A percentile compares a stretch with the other conserved stretches of the same genome.
Evolutionary conservation across 805 yeast species (phyloP).

Genomic region (Spathaspora sp.): DNA sequence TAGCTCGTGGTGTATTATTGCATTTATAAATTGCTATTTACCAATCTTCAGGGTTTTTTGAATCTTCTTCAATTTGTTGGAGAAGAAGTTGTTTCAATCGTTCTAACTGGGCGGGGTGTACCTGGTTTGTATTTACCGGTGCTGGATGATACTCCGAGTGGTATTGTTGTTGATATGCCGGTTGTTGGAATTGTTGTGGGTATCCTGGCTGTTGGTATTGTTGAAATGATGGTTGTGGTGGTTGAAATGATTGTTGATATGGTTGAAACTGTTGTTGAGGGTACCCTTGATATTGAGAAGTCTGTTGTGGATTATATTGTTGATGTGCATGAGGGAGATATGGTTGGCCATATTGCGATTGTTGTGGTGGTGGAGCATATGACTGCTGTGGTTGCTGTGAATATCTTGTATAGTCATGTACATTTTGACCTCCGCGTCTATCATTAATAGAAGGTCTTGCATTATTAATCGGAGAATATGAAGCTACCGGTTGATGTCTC

Average conservation of each 20-base stretch:
- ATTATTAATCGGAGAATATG: constrained; percentile 7
- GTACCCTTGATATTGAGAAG: constrained; percentile 4
- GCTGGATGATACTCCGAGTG: constrained; percentile 6
- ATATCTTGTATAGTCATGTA: not conserved
- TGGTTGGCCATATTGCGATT: constrained; percentile 10
- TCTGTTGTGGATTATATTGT: constrained; percentile 2
- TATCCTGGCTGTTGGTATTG: constrained; percentile 8
- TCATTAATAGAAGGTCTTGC: not conserved
- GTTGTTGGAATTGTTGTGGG: constrained; percentile 6
- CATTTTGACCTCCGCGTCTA: not conserved
- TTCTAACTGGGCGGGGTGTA: constrained; percentile 8
- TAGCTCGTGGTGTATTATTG: constrained; percentile 39
- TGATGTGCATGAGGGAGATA: constrained; percentile 9
- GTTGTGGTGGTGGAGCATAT: constrained; percentile 2
- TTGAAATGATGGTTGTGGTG: not conserved
- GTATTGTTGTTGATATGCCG: constrained; percentile 4
- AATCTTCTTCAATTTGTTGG: constrained; percentile 16
- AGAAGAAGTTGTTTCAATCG: constrained; percentile 6
- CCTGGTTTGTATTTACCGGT: constrained; percentile 5
- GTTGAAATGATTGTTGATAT: not conserved
- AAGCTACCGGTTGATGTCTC: constrained; percentile 15
- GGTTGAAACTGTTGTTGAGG: not conserved
- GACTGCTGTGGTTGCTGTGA: not conserved
- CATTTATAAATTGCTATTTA: constrained; percentile 1
- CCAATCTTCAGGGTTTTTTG: constrained; percentile 17